Conservation (phyloP, 2,329 filamentous ascomycete species). For the Sclerotinia nivalis region DNA sequence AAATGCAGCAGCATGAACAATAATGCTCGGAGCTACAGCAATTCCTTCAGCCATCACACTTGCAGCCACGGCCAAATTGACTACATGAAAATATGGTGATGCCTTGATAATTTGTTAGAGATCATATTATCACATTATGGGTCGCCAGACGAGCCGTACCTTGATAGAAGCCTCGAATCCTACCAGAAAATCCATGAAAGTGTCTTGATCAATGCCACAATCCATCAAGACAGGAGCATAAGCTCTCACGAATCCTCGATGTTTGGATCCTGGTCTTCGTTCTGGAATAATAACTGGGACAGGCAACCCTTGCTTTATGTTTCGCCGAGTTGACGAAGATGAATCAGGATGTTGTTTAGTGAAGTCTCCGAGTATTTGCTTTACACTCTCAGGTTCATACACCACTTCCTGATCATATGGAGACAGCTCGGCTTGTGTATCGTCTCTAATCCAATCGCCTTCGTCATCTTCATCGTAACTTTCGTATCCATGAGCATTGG, state of each 20-base stretch:
- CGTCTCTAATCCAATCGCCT: slow-evolving; percentile 19
- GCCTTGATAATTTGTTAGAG: slow-evolving; percentile 42
- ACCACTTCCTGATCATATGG: slow-evolving; percentile 1
- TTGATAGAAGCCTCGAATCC: slow-evolving; percentile 44
- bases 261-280: slow-evolving; percentile 50
- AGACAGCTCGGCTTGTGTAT: slow-evolving; percentile 15
- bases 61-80: slow-evolving; percentile 44
- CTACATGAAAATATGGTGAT: slow-evolving; percentile 44
- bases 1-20: slow-evolving; percentile 34
- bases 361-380: slow-evolving; percentile 14
- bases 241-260: slow-evolving; percentile 53
- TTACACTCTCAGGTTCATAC: neutral
- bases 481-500: neutral
- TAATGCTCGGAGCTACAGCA: slow-evolving; percentile 42
- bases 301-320: slow-evolving; percentile 35
- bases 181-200: slow-evolving; percentile 52
- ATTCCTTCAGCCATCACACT: slow-evolving; percentile 38
- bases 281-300: slow-evolving; percentile 55
- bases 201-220: slow-evolving; percentile 50
- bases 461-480: slow-evolving; percentile 21
- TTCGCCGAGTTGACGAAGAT: neutral
- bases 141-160: neutral
- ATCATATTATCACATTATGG: neutral
- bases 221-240: slow-evolving; percentile 52
- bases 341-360: neutral